Percentiles rank a stretch among this genome's conserved stretches.
Evolutionary conservation across 2,329 filamentous ascomycete species (phyloP).

Genomic region (Penicillium freii): DNA sequence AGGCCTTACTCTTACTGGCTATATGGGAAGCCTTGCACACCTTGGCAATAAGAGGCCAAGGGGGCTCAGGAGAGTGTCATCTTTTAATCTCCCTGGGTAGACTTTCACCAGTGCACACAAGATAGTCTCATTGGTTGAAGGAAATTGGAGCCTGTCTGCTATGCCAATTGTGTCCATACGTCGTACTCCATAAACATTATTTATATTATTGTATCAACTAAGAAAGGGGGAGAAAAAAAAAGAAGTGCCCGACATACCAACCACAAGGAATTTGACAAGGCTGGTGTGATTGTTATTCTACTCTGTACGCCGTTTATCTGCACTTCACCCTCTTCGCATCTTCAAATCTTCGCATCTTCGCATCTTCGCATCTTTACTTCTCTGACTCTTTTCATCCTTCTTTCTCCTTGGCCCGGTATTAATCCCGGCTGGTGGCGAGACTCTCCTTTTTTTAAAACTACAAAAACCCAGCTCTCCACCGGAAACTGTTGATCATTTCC

Average conservation of each 20-base stretch:
- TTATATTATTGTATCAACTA: not conserved
- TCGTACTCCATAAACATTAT: too few species aligned
- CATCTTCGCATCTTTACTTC: not conserved
- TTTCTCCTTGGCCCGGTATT: constrained; percentile 1
- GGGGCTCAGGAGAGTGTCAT: not conserved
- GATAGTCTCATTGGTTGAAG: not conserved
- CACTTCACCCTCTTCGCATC: too few species aligned
- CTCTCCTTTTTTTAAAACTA: not conserved
- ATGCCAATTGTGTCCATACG: not conserved
- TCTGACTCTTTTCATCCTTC: not conserved
- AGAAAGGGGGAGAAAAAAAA: not conserved
- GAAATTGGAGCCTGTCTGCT: constrained; percentile 1
- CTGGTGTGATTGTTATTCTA: constrained; percentile 1
- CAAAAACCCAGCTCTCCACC: not conserved
- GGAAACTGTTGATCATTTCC: not conserved
- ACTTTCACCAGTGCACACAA: not conserved
- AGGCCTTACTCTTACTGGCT: not conserved
- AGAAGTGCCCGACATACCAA: constrained; percentile 9
- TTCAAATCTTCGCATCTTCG: not conserved
- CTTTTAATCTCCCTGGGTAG: constrained; percentile 3
- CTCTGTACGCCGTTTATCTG: not conserved
- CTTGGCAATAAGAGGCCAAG: not conserved
- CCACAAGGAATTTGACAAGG: constrained; percentile 8
- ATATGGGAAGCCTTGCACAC: not conserved
- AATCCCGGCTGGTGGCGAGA: constrained; percentile 6